Conservation (phyloP, 23 red algal genomes). For the Porphyridium purpureum region DNA sequence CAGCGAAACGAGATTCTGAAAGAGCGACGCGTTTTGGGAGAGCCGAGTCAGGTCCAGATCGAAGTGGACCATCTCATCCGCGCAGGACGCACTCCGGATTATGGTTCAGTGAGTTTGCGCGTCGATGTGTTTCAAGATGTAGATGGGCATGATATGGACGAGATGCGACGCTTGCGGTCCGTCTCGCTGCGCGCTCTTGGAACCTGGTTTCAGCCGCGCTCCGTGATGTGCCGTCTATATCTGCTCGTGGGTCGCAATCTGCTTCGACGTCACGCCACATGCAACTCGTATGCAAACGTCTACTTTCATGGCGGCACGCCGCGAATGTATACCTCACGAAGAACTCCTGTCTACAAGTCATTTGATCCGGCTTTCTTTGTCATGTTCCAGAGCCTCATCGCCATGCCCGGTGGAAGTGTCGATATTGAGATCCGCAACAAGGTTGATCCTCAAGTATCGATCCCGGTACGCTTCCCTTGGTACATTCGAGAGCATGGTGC, state of each 20-base stretch:
- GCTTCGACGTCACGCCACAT: constrained; percentile 32
- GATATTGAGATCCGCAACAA: constrained; percentile 66
- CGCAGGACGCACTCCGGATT: too few relatives aligned
- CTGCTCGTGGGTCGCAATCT: constrained; percentile 45
- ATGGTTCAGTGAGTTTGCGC: too few relatives aligned
- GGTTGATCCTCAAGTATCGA: constrained; percentile 32
- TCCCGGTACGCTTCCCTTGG: constrained; percentile 6
- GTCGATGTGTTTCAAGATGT: too few relatives aligned
- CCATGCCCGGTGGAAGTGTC: constrained; percentile 62
- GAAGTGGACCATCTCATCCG: too few relatives aligned
- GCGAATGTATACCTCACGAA: constrained; percentile 34
- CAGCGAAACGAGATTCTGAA: too few relatives aligned
- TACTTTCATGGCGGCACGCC: constrained; percentile 51
- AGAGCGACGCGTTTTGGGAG: too few relatives aligned
- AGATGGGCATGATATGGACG: too few relatives aligned
- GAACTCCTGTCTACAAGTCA: constrained; percentile 27
- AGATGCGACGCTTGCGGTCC: too few relatives aligned
- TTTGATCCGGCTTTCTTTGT: constrained; percentile 70
- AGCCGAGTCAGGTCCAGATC: too few relatives aligned
- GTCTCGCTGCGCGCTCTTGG: too few relatives aligned
- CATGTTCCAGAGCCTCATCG: constrained; percentile 58
- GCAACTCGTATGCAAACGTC: constrained; percentile 43
- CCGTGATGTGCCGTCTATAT: constrained; percentile 53
- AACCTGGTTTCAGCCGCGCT: too few relatives aligned
- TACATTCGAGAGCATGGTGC: too few relatives aligned